These are phyloP conservation scores for Globisporangium irregulare DNA, from an alignment of 352 stramenopile genomes.

Conservation along the genomic window DNA sequence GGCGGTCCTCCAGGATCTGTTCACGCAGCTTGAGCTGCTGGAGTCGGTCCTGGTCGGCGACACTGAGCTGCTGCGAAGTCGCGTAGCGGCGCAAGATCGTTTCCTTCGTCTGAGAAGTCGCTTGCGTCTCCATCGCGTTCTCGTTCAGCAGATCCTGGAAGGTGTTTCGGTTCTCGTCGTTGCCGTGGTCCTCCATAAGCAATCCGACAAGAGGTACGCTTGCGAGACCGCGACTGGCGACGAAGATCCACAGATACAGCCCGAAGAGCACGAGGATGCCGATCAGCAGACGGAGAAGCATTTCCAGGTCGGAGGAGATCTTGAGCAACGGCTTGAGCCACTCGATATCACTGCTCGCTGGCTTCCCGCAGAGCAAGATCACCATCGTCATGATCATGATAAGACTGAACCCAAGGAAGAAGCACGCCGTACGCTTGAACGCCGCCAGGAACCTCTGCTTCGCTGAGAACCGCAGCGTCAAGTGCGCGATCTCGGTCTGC, in stretches of 20 bases:
- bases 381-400: constrained; percentile 68
- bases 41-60: constrained; percentile 66
- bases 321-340: constrained; percentile 82
- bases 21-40: constrained; percentile 70
- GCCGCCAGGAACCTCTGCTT: constrained; percentile 54
- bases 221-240: constrained; percentile 65
- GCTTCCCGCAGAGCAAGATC: constrained; percentile 74
- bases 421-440: constrained; percentile 72
- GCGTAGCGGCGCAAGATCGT: constrained; percentile 71
- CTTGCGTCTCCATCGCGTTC: constrained; percentile 71
- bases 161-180: constrained; percentile 60
- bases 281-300: constrained; percentile 66
- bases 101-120: constrained; percentile 60
- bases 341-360: constrained; percentile 68
- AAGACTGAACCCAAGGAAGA: constrained; percentile 63
- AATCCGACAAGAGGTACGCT: constrained; percentile 73
- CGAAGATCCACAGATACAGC: constrained; percentile 76
- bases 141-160: constrained; percentile 74
- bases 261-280: constrained; percentile 70
- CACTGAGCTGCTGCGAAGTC: constrained; percentile 60
- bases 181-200: constrained; percentile 74
- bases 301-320: constrained; percentile 70
- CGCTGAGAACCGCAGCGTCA: constrained; percentile 65
- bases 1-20: constrained; percentile 61
- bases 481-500: constrained; percentile 80